A percentile compares a stretch with the other conserved stretches of the same genome.
Conservation (phyloP, 495 filamentous ascomycete species). For the Polyplosphaeria fusca region DNA sequence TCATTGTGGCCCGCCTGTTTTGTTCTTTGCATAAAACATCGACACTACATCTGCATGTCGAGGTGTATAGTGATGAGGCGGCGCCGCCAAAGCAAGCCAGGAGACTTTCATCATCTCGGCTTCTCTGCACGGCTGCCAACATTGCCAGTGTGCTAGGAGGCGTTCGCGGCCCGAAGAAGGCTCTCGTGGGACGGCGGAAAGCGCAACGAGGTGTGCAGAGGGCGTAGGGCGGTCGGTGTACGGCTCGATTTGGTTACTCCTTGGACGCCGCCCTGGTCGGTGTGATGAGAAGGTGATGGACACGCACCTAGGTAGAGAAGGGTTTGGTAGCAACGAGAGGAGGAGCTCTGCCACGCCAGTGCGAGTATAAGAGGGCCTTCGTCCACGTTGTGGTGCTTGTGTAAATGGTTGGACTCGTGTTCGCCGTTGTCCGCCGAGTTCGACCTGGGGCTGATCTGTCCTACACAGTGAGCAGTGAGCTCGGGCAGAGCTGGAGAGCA, state of each 20-base stretch:
- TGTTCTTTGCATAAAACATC: no score
- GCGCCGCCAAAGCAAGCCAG: no score
- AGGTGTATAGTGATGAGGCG: no score
- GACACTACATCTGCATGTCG: no score
- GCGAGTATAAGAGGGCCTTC: neutral
- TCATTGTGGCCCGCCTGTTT: no score
- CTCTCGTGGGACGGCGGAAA: neutral
- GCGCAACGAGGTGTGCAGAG: neutral
- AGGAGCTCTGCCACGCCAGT: neutral
- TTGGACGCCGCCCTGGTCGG: neutral
- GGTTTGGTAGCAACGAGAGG: neutral
- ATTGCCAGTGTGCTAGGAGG: no score
- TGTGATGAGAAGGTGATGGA: neutral
- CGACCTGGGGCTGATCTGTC: neutral
- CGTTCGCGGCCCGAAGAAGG: no score
- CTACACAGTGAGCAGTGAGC: neutral
- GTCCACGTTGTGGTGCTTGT: neutral
- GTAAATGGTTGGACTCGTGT: neutral
- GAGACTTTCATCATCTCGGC: no score
- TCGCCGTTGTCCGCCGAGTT: neutral
- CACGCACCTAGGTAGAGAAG: neutral
- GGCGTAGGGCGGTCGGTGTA: neutral
- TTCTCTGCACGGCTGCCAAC: no score
- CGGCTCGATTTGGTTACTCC: neutral
- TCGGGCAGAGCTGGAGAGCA: neutral